Percentiles rank a stretch among this genome's conserved stretches.
phyloP scores from a whole-genome alignment of 768 basidiomycete species.

The Pleurotus djamor region DNA sequence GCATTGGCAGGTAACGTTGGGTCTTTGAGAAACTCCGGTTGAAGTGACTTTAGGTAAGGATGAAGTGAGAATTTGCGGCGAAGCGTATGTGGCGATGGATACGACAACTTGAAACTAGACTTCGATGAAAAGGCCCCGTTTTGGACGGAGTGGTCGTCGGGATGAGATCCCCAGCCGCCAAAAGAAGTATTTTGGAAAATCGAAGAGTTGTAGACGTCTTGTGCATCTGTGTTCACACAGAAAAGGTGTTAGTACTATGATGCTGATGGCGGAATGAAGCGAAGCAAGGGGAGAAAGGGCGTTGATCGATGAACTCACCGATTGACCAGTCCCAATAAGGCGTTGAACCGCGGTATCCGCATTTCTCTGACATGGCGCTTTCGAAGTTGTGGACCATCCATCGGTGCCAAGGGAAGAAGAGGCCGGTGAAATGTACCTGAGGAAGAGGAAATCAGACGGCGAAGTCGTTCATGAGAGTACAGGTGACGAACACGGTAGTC shows the following conservation, averaged over 20 bases:
- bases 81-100: conserved; percentile 27
- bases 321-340: conserved; percentile 24
- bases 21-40: conserved; percentile 14
- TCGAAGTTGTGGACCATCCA: conserved; percentile 16
- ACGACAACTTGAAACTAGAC: conserved; percentile 47
- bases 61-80: conserved; percentile 29
- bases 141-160: conserved; percentile 40
- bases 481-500: not conserved
- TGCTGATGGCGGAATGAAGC: too few species aligned
- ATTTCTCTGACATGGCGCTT: conserved; percentile 10
- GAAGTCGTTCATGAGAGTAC: not conserved
- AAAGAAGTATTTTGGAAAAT: conserved; percentile 16
- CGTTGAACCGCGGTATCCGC: conserved; percentile 14
- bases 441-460: not conserved
- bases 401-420: conserved; percentile 22
- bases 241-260: too few species aligned
- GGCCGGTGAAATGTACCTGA: conserved; percentile 17
- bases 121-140: conserved; percentile 44
- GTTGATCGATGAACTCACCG: conserved; percentile 3
- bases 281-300: too few species aligned
- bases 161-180: conserved; percentile 18
- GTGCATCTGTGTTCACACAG: too few species aligned
- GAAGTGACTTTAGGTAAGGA: conserved; percentile 18
- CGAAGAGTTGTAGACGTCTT: conserved; percentile 13
- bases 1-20: conserved; percentile 18